Percentiles rank a stretch among this genome's conserved stretches.
Evolutionary conservation across 2,329 filamentous ascomycete species (phyloP).

Genomic region (Ilyonectria mors-panacis): DNA sequence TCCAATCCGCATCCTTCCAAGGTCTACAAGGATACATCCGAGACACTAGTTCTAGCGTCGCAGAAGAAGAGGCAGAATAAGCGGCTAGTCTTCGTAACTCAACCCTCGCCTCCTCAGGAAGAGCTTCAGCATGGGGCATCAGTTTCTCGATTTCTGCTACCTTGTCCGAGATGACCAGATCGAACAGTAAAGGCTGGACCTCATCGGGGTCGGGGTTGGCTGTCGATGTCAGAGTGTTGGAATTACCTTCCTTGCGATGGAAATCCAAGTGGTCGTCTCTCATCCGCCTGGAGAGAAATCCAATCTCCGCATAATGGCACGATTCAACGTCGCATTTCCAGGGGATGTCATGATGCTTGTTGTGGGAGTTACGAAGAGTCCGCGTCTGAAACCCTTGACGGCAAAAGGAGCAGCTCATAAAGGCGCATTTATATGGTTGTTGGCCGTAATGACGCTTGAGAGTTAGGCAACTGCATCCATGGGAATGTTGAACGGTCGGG

Average conservation of each 20-base stretch:
- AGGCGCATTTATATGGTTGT: not conserved
- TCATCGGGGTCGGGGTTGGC: not conserved
- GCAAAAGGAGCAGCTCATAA: not conserved
- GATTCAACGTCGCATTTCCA: not conserved
- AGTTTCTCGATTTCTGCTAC: not conserved
- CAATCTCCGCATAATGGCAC: not conserved
- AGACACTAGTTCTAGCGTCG: too few relatives aligned
- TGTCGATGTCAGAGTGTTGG: not conserved
- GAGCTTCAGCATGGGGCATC: not conserved
- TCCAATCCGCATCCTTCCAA: too few relatives aligned
- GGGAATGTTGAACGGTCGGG: too few relatives aligned
- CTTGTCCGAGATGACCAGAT: not conserved
- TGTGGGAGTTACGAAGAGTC: not conserved
- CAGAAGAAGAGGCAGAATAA: too few relatives aligned
- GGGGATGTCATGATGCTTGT: not conserved
- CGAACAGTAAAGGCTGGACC: not conserved
- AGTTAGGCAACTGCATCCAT: too few relatives aligned
- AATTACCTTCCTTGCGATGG: not conserved
- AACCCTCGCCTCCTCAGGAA: not conserved
- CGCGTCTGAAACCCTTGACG: not conserved
- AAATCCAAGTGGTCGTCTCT: not conserved
- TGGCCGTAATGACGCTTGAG: not conserved
- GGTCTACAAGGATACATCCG: too few relatives aligned
- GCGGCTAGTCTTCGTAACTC: too few relatives aligned
- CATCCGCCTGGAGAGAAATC: not conserved